Evolutionary conservation across 2,329 filamentous ascomycete species (phyloP), one percentile per base, ranked within the genome.

Genomic region (Epicoccum nigrum): DNA sequence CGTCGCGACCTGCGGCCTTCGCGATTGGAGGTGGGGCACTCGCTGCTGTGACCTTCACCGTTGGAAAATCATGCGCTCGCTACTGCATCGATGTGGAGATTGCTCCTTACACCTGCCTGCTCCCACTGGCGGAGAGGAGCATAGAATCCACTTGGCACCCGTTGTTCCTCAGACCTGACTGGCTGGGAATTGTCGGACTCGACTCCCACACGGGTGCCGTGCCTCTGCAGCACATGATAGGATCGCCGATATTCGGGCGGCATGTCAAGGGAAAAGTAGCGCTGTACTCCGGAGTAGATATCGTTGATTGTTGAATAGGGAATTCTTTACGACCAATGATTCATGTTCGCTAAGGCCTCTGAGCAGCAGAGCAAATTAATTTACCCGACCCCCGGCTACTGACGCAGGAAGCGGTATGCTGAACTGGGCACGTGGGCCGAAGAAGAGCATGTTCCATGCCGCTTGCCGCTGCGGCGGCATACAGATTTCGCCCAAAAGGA

Each of bases 1-100:
- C 39, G 52, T 51, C 30, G 42, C 44, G 43, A 41, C 44, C 58
- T 55, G 59, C 50, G 43, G 43, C 44, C 58, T 55, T 58, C 50
- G 62, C 57, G 48, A 63, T 60, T 53, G 44, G 46, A 60, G 55
- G 55, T 56, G 57, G 60, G 58, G 54, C 59, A 57, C 58, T 55
- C 23, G 45, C 53, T 56, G 49, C 53, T 56, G 51, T 48, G 50
- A 49, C 51, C 32, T 49, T 46, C 46, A 53, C 53, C 45, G 55
- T 52, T 57, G 61, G 59, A 55, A 31, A 55, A 56, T 54, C 48
- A 50, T 55, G 54, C 40, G 53, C 56, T 58, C 54, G 55, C 51
- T 56, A 51, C 55, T 45, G 51, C 51, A 27, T 37, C 17, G 52
- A 28, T n/a, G 59, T 65, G 63, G 60, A 60, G 57, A 56, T 62